These are phyloP conservation scores for Paramecium sexaurelia DNA, from an alignment of 73 alveolate genomes.

Conservation along the genomic window DNA sequence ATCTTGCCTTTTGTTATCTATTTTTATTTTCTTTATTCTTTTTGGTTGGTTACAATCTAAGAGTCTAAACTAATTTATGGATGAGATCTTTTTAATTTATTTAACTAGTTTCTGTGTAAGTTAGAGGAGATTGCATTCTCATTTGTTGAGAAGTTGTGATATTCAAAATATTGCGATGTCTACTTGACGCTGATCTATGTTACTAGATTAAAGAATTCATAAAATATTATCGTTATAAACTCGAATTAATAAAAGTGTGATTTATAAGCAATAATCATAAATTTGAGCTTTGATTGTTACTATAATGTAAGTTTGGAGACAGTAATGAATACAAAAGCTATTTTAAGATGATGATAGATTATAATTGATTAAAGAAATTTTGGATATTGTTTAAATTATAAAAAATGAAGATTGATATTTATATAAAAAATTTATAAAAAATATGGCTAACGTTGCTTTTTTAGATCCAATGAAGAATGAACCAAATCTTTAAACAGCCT, in stretches of 20 bases:
- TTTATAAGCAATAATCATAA: not conserved
- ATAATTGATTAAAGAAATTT: not conserved
- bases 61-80: not conserved
- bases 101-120: not conserved
- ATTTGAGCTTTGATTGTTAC: not conserved
- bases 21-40: not conserved
- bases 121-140: not conserved
- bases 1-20: not conserved
- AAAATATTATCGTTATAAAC: not conserved
- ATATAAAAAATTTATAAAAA: not conserved
- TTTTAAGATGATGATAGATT: too few relatives aligned
- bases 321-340: too few relatives aligned
- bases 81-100: constrained; percentile 4
- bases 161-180: not conserved
- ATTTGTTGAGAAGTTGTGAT: not conserved
- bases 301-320: not conserved
- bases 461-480: constrained; percentile 17
- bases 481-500: constrained; percentile 25
- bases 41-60: not conserved
- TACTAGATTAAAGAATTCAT: constrained; percentile 5
- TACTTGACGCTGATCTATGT: not conserved
- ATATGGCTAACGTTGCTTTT: constrained; percentile 32
- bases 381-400: not conserved
- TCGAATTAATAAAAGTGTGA: not conserved
- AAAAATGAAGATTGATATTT: not conserved